Evolutionary conservation across 441 rosid species (phyloP).

Genomic region (Populus hybrid): DNA sequence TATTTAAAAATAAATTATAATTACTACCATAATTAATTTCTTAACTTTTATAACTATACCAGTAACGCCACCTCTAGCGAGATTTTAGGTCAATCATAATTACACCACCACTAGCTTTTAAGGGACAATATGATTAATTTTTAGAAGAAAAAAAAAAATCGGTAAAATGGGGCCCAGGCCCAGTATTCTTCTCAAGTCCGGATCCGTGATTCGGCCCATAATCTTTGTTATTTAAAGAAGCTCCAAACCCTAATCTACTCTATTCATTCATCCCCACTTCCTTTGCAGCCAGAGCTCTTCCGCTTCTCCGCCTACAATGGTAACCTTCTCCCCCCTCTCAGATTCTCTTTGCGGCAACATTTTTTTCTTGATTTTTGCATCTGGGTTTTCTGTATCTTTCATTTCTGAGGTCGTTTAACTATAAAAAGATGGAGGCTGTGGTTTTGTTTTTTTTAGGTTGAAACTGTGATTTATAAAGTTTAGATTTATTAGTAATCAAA

Average conservation of each 20-base stretch:
- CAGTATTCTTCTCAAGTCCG: background rate
- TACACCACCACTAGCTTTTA: too few relatives aligned
- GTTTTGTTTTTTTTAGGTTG: background rate
- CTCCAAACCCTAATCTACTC: background rate
- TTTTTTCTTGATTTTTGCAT: too few relatives aligned
- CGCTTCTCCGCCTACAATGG: background rate
- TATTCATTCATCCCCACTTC: background rate
- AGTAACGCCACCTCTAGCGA: too few relatives aligned
- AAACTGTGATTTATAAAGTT: background rate
- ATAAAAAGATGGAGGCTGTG: background rate
- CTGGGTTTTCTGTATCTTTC: background rate
- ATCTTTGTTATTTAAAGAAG: background rate
- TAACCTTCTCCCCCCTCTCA: background rate
- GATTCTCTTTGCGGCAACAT: background rate
- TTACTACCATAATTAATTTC: too few relatives aligned
- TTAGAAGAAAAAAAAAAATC: too few relatives aligned
- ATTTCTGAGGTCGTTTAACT: background rate
- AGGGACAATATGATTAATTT: background rate
- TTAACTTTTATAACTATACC: too few relatives aligned
- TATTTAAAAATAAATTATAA: too few relatives aligned
- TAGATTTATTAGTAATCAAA: background rate
- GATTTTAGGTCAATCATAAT: too few relatives aligned
- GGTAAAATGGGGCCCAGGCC: background rate
- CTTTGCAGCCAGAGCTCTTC: background rate
- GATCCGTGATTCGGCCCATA: background rate